phyloP scores from a whole-genome alignment of 495 filamentous ascomycete genomes.

The Thermothielavioides terrestris region DNA sequence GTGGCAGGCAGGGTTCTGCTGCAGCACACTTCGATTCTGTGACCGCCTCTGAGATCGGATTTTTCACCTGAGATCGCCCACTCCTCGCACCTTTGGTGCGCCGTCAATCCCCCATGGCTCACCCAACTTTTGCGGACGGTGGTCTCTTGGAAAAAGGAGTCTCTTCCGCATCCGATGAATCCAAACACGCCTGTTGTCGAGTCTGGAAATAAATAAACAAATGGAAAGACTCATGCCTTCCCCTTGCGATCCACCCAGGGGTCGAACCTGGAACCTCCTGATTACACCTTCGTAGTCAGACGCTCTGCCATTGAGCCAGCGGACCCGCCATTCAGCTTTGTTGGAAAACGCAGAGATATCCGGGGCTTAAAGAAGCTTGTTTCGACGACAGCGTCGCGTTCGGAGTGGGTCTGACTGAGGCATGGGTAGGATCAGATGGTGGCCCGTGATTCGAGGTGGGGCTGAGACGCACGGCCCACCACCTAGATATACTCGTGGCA shows the following conservation, averaged over 20 bases:
- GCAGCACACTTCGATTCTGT: neutral
- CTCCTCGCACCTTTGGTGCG: neutral
- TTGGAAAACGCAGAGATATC: too few relatives aligned
- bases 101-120: too few relatives aligned
- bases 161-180: neutral
- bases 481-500: too few relatives aligned
- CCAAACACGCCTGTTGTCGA: neutral
- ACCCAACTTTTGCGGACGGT: too few relatives aligned
- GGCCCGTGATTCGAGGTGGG: neutral
- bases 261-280: conserved; percentile 18
- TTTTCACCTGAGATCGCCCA: conserved; percentile 13
- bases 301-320: conserved; percentile 18
- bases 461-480: too few relatives aligned
- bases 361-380: too few relatives aligned
- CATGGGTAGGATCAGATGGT: too few relatives aligned
- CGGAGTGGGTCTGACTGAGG: too few relatives aligned
- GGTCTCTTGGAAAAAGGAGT: conserved; percentile 20
- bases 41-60: conserved; percentile 10
- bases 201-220: conserved; percentile 6
- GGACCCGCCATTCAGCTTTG: conserved; percentile 1
- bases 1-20: conserved; percentile 5
- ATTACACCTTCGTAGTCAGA: conserved; percentile 12
- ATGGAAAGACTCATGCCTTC: conserved; percentile 3
- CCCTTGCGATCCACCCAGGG: conserved; percentile 8
- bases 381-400: too few relatives aligned